These are phyloP conservation scores for Cutaneotrichosporon sp. DNA, from an alignment of 1,284 basidiomycete genomes.

Conservation along the genomic window DNA sequence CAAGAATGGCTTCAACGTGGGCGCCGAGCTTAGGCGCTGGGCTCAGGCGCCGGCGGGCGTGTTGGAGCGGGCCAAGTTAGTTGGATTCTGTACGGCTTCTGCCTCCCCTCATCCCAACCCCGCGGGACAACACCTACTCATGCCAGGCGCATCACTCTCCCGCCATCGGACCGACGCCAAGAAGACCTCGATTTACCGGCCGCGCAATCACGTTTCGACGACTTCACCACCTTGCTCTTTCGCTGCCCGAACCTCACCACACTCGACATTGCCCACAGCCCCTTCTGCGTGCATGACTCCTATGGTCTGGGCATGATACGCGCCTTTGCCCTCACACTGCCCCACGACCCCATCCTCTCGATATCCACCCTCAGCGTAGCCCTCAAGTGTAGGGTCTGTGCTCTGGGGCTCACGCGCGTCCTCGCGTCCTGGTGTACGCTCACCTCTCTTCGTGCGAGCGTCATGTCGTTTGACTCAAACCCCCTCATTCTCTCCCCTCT, in stretches of 20 bases:
- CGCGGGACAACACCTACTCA: neutral
- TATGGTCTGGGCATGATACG: slow-evolving; percentile 10
- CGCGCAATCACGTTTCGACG: neutral
- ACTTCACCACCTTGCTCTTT: neutral
- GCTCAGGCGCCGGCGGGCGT: slow-evolving; percentile 5
- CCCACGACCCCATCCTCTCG: neutral
- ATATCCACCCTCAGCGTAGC: slow-evolving; percentile 1
- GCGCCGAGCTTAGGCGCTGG: neutral
- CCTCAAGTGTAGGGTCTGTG: slow-evolving; percentile 12
- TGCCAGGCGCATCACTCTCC: slow-evolving; percentile 7
- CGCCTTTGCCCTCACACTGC: neutral
- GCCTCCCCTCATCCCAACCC: neutral
- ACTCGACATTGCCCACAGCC: slow-evolving; percentile 12
- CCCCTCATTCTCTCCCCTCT: neutral
- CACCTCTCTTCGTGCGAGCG: neutral
- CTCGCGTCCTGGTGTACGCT: neutral
- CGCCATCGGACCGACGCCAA: neutral
- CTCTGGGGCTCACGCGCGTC: neutral
- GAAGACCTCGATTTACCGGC: neutral
- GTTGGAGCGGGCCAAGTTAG: slow-evolving; percentile 6
- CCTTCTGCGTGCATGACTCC: slow-evolving; percentile 12
- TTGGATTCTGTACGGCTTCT: neutral
- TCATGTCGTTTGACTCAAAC: neutral
- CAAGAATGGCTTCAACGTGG: neutral
- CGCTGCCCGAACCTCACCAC: slow-evolving; percentile 5